Evolutionary conservation across 129 eudicot species (phyloP).

Genomic region (Kitagawia praeruptora): DNA sequence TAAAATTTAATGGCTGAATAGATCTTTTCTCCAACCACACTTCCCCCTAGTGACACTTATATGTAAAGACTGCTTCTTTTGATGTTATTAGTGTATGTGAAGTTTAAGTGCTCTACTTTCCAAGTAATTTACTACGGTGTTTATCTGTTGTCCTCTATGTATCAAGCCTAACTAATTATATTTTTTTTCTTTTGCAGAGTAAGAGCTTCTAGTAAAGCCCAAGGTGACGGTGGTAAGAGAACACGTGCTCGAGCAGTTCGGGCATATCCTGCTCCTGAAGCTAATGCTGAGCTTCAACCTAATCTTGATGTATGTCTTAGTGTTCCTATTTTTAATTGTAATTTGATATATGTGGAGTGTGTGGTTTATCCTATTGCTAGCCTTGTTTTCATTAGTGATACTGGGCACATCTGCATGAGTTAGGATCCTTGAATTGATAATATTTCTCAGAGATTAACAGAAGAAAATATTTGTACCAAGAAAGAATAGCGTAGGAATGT

Average conservation of each 20-base stretch:
- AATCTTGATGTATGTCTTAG: conserved; percentile 52
- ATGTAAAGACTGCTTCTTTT: neutral
- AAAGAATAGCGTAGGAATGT: neutral
- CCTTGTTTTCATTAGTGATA: neutral
- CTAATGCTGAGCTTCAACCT: conserved; percentile 67
- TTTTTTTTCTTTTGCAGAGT: conserved; percentile 16
- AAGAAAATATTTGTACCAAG: neutral
- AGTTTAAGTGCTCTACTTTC: neutral
- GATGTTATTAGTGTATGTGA: no score
- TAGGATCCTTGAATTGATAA: neutral
- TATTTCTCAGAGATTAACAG: neutral
- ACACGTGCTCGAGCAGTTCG: conserved; percentile 39
- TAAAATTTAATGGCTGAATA: no score
- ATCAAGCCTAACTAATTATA: neutral
- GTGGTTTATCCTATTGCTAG: neutral
- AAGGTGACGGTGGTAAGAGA: conserved; percentile 39
- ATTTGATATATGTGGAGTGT: neutral
- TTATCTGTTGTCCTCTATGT: neutral
- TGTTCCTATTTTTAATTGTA: neutral
- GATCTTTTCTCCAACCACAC: neutral
- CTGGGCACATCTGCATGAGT: neutral
- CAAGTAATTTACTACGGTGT: neutral
- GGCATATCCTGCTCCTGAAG: conserved; percentile 67
- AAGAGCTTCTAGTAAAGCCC: conserved; percentile 38
- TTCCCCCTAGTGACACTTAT: neutral